These are phyloP conservation scores for Amauroascus verrucosus DNA, from an alignment of 2,329 filamentous ascomycete genomes.

Conservation along the genomic window DNA sequence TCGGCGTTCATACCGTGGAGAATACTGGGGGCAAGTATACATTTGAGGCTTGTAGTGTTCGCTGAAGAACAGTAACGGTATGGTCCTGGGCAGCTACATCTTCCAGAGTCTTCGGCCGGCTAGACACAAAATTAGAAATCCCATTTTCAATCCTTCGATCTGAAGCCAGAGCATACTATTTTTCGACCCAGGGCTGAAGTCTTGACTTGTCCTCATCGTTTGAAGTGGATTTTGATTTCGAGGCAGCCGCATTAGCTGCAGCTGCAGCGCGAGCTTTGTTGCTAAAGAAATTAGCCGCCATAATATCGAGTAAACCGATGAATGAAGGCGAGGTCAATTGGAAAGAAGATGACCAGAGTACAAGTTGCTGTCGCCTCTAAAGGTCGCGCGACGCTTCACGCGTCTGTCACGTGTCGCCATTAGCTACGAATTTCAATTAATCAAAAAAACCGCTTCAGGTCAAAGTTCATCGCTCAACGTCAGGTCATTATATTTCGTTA, in stretches of 20 bases:
- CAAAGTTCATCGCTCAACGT: too few species aligned
- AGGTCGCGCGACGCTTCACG: conserved; percentile 4
- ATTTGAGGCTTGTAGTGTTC: conserved; percentile 90
- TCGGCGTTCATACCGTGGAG: neutral
- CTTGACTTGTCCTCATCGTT: conserved; percentile 52
- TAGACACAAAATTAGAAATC: conserved; percentile 31
- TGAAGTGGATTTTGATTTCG: conserved; percentile 55
- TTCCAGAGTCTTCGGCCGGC: conserved; percentile 82
- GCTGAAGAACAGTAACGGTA: conserved; percentile 81
- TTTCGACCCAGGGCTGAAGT: conserved; percentile 94
- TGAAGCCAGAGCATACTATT: conserved; percentile 59
- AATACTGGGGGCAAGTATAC: conserved; percentile 33
- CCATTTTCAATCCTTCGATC: neutral
- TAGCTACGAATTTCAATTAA: neutral
- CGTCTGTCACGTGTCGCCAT: conserved; percentile 9
- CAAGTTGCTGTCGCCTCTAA: neutral
- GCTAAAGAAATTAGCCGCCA: conserved; percentile 86
- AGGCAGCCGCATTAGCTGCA: conserved; percentile 51
- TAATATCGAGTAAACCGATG: conserved; percentile 10
- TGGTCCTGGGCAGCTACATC: conserved; percentile 98
- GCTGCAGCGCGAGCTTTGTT: conserved; percentile 69
- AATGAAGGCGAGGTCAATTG: neutral
- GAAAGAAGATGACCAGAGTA: neutral
- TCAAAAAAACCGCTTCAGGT: neutral
- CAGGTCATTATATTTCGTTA: too few species aligned